Conservation (phyloP, 306 rosid genomes). For the Quercus gilva region DNA sequence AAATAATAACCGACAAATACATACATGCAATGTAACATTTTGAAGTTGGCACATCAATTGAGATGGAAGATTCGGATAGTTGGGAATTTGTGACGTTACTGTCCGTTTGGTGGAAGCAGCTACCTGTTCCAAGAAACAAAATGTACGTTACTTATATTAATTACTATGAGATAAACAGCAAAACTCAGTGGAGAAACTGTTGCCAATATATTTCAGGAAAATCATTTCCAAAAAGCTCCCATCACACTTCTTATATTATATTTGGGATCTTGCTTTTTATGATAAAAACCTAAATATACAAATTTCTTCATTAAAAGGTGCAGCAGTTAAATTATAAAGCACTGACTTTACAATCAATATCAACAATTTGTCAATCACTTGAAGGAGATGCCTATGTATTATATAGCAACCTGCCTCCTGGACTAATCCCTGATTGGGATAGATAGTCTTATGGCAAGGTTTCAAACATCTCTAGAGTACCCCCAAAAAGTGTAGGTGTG, state of each 20-base stretch:
- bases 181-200: not conserved
- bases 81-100: slow-evolving; percentile 95
- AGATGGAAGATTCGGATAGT: slow-evolving; percentile 83
- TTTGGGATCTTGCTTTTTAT: not conserved
- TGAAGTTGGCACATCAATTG: slow-evolving; percentile 91
- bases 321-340: not conserved
- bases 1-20: slow-evolving; percentile 2
- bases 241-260: not conserved
- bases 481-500: too few relatives aligned
- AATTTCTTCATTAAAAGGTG: not conserved
- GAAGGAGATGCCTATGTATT: too few relatives aligned
- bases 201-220: not conserved
- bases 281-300: not conserved
- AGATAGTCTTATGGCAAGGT: too few relatives aligned
- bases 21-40: slow-evolving; percentile 79
- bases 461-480: too few relatives aligned
- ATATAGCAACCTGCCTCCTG: too few relatives aligned
- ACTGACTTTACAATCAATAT: not conserved
- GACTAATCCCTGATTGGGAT: too few relatives aligned
- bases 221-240: not conserved
- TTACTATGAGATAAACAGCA: not conserved
- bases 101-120: slow-evolving; percentile 89
- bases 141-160: slow-evolving; percentile 14
- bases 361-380: too few relatives aligned
- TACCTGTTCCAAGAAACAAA: slow-evolving; percentile 44